These are phyloP conservation scores for Fraxinus pennsylvanica DNA, from an alignment of 257 asterid species.

Conservation along the genomic window DNA sequence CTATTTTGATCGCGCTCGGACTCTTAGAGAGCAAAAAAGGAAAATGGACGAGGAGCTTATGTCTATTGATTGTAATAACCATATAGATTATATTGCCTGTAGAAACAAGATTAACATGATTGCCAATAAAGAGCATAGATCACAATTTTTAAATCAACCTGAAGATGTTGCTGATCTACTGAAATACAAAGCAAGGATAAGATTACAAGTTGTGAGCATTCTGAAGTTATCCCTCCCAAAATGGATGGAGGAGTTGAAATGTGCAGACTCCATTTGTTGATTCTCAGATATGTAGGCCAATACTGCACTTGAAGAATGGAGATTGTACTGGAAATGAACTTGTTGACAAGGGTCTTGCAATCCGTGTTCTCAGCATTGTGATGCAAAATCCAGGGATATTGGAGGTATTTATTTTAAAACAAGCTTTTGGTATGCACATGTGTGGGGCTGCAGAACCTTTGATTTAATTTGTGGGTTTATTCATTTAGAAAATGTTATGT, in stretches of 20 bases:
- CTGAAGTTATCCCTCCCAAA: constrained; percentile 37
- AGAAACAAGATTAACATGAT: constrained; percentile 36
- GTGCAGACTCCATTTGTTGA: constrained; percentile 33
- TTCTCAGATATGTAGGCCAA: constrained; percentile 51
- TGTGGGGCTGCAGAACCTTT: constrained; percentile 4
- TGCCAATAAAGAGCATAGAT: constrained; percentile 59
- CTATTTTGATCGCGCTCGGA: constrained; percentile 28
- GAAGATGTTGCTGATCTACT: constrained; percentile 43
- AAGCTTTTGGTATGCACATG: constrained; percentile 3
- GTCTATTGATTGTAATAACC: constrained; percentile 28
- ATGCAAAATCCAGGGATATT: constrained; percentile 93
- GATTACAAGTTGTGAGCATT: constrained; percentile 27
- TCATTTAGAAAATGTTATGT: background rate
- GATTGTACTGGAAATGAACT: constrained; percentile 76
- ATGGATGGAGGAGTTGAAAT: constrained; percentile 30
- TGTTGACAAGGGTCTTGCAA: constrained; percentile 79
- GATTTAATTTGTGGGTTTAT: background rate
- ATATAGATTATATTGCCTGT: constrained; percentile 23
- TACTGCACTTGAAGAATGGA: constrained; percentile 85
- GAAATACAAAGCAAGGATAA: constrained; percentile 34
- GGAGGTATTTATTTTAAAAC: constrained; percentile 50
- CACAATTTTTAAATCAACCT: constrained; percentile 71
- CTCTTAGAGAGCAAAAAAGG: constrained; percentile 33
- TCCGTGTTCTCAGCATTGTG: constrained; percentile 71
- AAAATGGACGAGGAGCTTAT: constrained; percentile 31